phyloP scores from a whole-genome alignment of 2,329 filamentous ascomycete genomes.

The Fusarium buxicola region DNA sequence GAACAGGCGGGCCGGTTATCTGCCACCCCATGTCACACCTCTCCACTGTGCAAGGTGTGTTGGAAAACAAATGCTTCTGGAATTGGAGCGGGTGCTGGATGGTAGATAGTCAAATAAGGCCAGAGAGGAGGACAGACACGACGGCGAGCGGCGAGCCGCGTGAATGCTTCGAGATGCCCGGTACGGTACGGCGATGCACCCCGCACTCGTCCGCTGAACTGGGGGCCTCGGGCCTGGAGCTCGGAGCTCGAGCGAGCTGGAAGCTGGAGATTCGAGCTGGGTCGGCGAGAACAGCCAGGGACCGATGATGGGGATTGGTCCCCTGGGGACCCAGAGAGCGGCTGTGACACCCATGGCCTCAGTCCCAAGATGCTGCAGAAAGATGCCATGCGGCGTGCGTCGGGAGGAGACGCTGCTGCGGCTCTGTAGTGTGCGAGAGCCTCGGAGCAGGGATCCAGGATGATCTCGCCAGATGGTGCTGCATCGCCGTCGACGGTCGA shows the following conservation, averaged over 20 bases:
- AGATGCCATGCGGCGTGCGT: constrained; percentile 27
- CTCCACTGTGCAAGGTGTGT: constrained; percentile 6
- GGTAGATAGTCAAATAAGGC: constrained; percentile 16
- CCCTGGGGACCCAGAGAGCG: constrained; percentile 11
- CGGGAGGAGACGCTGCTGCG: constrained; percentile 38
- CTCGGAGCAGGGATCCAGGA: constrained; percentile 37
- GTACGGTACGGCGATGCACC: constrained; percentile 35
- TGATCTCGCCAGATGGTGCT: constrained; percentile 20
- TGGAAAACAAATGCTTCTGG: neutral
- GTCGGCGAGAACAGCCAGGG: constrained; percentile 29
- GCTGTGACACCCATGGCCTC: constrained; percentile 19
- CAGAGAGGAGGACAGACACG: constrained; percentile 15
- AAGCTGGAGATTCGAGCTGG: constrained; percentile 34
- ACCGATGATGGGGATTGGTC: constrained; percentile 35
- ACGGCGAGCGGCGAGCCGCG: constrained; percentile 34
- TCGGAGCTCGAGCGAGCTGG: constrained; percentile 26
- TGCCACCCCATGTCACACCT: neutral
- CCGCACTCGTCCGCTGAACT: constrained; percentile 38
- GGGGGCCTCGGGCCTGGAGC: constrained; percentile 34
- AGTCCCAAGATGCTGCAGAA: constrained; percentile 34
- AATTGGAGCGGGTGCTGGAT: constrained; percentile 6
- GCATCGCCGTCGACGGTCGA: constrained; percentile 17
- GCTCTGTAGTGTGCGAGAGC: constrained; percentile 43
- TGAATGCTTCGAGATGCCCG: constrained; percentile 17
- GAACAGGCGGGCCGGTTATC: constrained; percentile 11